phyloP scores from a whole-genome alignment of 106 monocot species.

The Phalaenopsis aphrodite region DNA sequence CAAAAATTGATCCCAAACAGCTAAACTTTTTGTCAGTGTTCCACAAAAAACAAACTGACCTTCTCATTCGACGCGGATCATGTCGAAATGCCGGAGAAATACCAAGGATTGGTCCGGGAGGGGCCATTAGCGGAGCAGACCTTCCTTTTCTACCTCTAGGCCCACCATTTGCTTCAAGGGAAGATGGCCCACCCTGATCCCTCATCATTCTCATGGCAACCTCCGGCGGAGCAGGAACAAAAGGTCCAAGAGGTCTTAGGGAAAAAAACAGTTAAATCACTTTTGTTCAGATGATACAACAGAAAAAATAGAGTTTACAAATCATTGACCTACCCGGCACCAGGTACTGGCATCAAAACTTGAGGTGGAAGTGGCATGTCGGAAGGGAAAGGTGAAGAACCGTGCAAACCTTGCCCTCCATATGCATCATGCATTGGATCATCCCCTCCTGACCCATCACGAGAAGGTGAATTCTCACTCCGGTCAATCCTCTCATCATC shows the following conservation, averaged over 20 bases:
- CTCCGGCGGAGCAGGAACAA: conserved; percentile 96
- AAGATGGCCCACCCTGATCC: conserved; percentile 69
- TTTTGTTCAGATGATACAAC: neutral
- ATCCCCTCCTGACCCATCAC: conserved; percentile 39
- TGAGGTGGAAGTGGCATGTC: conserved; percentile 74
- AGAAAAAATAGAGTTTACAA: neutral
- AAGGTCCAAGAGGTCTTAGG: conserved; percentile 79
- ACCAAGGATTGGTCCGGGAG: conserved; percentile 55
- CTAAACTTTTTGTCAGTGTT: neutral
- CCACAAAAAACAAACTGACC: conserved; percentile 25
- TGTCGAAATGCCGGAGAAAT: conserved; percentile 56
- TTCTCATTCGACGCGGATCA: conserved; percentile 84
- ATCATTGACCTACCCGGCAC: conserved; percentile 65
- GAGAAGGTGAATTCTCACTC: conserved; percentile 51
- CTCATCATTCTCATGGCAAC: conserved; percentile 94
- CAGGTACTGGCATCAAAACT: conserved; percentile 94
- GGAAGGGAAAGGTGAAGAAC: conserved; percentile 54
- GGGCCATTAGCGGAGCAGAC: conserved; percentile 34
- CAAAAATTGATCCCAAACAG: too few relatives aligned
- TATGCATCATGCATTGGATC: conserved; percentile 60
- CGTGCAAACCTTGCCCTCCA: conserved; percentile 56
- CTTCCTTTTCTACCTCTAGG: conserved; percentile 49
- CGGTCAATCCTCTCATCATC: conserved; percentile 46
- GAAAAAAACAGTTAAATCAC: neutral
- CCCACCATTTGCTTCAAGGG: conserved; percentile 63